A percentile compares a stretch with the other conserved stretches of the same genome.
Conservation (phyloP, 2,329 filamentous ascomycete genomes). For the Colletotrichum endophyticum region DNA sequence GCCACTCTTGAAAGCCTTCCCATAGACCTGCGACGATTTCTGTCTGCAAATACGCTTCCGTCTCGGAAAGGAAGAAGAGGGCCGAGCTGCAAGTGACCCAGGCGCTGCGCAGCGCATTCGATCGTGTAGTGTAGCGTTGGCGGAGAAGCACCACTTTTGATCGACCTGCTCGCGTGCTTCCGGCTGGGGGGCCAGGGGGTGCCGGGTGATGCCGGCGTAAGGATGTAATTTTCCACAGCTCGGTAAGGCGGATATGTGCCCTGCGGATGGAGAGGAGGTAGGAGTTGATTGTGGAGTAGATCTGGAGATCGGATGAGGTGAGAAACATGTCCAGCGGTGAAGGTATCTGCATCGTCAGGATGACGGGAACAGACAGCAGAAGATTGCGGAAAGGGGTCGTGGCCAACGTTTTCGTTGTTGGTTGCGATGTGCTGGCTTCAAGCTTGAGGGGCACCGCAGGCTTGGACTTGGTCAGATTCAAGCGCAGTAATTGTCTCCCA, state of each 20-base stretch:
- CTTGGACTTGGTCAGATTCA: conserved; percentile 64
- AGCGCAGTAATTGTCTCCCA: conserved; percentile 76
- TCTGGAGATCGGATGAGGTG: conserved; percentile 73
- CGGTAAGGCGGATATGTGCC: conserved; percentile 82
- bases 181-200: conserved; percentile 68
- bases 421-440: conserved; percentile 33
- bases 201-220: conserved; percentile 79
- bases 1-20: conserved; percentile 79
- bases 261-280: conserved; percentile 87
- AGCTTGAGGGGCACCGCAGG: conserved; percentile 41
- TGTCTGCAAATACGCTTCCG: conserved; percentile 86
- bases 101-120: conserved; percentile 74
- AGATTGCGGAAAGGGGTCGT: conserved; percentile 76
- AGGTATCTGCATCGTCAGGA: conserved; percentile 73
- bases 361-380: conserved; percentile 78
- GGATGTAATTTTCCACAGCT: conserved; percentile 84
- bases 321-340: conserved; percentile 90
- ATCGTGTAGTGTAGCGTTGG: conserved; percentile 66
- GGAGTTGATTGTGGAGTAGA: conserved; percentile 84
- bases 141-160: conserved; percentile 67
- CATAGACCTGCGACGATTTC: conserved; percentile 85
- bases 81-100: conserved; percentile 92
- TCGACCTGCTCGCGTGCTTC: conserved; percentile 64
- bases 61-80: conserved; percentile 87
- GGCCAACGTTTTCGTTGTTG: conserved; percentile 39